A percentile compares a stretch with the other conserved stretches of the same genome.
Conservation (phyloP, 1,139 yeast species). For the Pichia sp. region DNA sequence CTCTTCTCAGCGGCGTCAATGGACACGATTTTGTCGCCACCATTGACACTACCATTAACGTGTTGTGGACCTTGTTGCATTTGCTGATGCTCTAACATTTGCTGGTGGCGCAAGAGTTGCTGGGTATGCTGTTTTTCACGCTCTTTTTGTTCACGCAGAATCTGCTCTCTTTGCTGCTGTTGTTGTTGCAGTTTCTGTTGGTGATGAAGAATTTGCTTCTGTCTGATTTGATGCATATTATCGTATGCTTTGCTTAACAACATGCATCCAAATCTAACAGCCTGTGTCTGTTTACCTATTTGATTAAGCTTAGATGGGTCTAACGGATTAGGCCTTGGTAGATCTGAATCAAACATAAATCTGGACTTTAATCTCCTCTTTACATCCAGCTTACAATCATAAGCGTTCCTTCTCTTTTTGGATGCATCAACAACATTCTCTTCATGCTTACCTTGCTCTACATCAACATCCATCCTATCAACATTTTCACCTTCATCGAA, state of each 20-base stretch:
- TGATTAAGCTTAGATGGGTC: conserved; percentile 67
- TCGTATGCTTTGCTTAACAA: conserved; percentile 80
- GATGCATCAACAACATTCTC: conserved; percentile 11
- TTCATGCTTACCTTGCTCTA: conserved; percentile 18
- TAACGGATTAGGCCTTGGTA: conserved; percentile 51
- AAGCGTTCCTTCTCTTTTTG: conserved; percentile 34
- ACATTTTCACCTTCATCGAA: background rate
- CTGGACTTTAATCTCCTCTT: conserved; percentile 55
- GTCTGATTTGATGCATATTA: conserved; percentile 40
- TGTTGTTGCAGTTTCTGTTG: conserved; percentile 49
- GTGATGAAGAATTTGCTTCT: conserved; percentile 36
- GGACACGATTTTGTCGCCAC: too few species aligned
- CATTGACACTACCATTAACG: too few species aligned
- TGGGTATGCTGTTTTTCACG: conserved; percentile 8
- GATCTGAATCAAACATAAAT: conserved; percentile 72
- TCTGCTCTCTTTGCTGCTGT: conserved; percentile 36
- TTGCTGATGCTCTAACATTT: conserved; percentile 1
- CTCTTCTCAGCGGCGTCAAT: background rate
- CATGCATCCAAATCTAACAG: conserved; percentile 89
- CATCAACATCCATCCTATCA: conserved; percentile 7
- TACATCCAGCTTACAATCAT: conserved; percentile 49
- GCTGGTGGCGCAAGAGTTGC: conserved; percentile 5
- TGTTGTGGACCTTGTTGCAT: too few species aligned
- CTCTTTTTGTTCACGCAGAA: conserved; percentile 23
- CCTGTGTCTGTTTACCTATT: conserved; percentile 81